These are phyloP conservation scores for Pezicula rhizophila DNA, from an alignment of 2,329 filamentous ascomycete genomes.

Conservation along the genomic window DNA sequence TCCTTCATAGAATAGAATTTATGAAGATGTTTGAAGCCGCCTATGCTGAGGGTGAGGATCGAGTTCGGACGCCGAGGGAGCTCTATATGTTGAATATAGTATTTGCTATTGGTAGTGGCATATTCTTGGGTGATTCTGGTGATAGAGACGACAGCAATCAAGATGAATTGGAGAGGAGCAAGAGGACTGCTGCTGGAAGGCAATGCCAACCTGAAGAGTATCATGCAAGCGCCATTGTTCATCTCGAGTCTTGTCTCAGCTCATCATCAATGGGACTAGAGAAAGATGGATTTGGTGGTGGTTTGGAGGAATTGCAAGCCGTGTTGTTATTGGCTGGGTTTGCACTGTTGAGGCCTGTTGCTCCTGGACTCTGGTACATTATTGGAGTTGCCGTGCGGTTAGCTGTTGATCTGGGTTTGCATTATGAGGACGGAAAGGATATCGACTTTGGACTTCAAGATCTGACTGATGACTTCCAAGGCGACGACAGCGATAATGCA, in stretches of 20 bases:
- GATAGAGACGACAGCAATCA: slow-evolving; percentile 26
- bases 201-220: slow-evolving; percentile 87
- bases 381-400: slow-evolving; percentile 87
- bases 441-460: slow-evolving; percentile 52
- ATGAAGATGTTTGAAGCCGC: slow-evolving; percentile 81
- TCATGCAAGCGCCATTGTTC: slow-evolving; percentile 87
- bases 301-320: slow-evolving; percentile 87
- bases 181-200: slow-evolving; percentile 23
- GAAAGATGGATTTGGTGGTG: slow-evolving; percentile 68
- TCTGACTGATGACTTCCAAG: slow-evolving; percentile 28
- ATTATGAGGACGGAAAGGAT: slow-evolving; percentile 80
- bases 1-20: slow-evolving; percentile 83
- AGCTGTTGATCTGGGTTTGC: slow-evolving; percentile 84
- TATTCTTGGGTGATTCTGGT: slow-evolving; percentile 68
- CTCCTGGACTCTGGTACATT: slow-evolving; percentile 95
- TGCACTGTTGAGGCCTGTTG: slow-evolving; percentile 82
- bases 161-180: slow-evolving; percentile 24
- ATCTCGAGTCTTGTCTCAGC: slow-evolving; percentile 79
- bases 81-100: slow-evolving; percentile 96
- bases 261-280: slow-evolving; percentile 41
- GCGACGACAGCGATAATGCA: slow-evolving; percentile 24
- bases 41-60: slow-evolving; percentile 59
- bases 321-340: slow-evolving; percentile 87
- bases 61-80: slow-evolving; percentile 67
- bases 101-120: slow-evolving; percentile 90